Conservation (phyloP, 208 protist species). For the Vickermania ingenoplastis region DNA sequence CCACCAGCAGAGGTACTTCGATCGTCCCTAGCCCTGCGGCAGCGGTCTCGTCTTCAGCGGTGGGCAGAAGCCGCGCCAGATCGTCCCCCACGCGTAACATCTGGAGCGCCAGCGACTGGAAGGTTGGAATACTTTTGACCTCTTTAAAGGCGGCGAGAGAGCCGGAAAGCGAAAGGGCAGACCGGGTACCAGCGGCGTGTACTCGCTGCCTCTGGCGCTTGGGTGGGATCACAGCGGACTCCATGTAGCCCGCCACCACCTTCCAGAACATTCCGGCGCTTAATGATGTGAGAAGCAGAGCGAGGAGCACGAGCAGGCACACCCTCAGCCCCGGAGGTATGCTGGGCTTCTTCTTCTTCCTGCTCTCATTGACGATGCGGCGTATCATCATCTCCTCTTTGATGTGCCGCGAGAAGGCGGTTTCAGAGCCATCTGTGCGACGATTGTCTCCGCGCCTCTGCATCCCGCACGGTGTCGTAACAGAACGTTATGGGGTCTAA, state of each 20-base stretch:
- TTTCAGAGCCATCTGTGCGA: too few species aligned
- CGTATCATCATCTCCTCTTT: background rate
- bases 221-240: background rate
- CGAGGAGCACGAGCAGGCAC: background rate
- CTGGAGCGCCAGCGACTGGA: slow-evolving; percentile 13
- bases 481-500: too few species aligned
- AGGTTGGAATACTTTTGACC: slow-evolving; percentile 5
- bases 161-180: background rate
- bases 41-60: background rate
- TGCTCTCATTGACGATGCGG: background rate
- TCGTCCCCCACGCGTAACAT: slow-evolving; percentile 6
- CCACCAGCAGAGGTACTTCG: background rate
- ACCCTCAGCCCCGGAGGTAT: background rate
- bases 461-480: too few species aligned
- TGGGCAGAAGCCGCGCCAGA: background rate
- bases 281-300: background rate
- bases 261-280: too few species aligned
- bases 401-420: background rate
- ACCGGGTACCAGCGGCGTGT: too few species aligned
- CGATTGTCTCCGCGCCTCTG: too few species aligned
- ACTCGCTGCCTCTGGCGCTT: too few species aligned
- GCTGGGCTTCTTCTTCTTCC: background rate
- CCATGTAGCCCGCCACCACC: background rate
- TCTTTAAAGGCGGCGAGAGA: background rate
- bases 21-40: background rate